Evolutionary conservation across 805 yeast species (phyloP).

Genomic region (Suhomyces sp.): DNA sequence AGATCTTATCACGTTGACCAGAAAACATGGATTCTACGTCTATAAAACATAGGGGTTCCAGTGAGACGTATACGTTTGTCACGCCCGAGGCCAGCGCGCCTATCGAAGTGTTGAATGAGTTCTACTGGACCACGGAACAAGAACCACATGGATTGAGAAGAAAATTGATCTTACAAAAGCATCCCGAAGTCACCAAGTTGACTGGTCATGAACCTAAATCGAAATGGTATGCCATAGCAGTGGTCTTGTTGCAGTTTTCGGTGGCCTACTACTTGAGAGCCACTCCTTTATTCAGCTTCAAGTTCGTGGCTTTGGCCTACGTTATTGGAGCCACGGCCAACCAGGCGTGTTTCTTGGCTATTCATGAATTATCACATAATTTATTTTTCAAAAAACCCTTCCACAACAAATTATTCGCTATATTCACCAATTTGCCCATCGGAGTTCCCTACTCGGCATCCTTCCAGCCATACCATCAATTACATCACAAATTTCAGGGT

Average conservation of each 20-base stretch:
- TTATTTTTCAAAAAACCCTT: conserved; percentile 77
- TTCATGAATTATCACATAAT: conserved; percentile 87
- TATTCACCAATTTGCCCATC: conserved; percentile 78
- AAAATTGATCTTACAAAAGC: conserved; percentile 65
- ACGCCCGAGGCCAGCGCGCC: conserved; percentile 44
- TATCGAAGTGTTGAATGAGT: conserved; percentile 53
- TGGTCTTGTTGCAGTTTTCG: conserved; percentile 66
- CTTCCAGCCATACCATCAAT: conserved; percentile 85
- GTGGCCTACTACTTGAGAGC: conserved; percentile 62
- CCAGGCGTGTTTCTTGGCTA: conserved; percentile 82
- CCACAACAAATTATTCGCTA: conserved; percentile 73
- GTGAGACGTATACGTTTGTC: conserved; percentile 28
- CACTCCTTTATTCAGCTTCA: conserved; percentile 50
- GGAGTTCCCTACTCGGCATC: conserved; percentile 90
- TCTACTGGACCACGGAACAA: conserved; percentile 77
- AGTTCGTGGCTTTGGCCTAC: conserved; percentile 65
- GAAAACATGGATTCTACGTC: conserved; percentile 6
- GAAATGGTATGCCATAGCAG: conserved; percentile 67
- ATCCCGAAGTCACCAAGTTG: conserved; percentile 77
- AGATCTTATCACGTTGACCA: background rate
- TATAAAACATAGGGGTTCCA: conserved; percentile 27
- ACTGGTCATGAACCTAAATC: conserved; percentile 87
- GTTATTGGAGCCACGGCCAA: conserved; percentile 82
- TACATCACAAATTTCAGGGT: conserved; percentile 89
- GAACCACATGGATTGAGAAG: conserved; percentile 83